phyloP scores from a whole-genome alignment of 2,329 filamentous ascomycete species.

The Xylaria hypoxylon region DNA sequence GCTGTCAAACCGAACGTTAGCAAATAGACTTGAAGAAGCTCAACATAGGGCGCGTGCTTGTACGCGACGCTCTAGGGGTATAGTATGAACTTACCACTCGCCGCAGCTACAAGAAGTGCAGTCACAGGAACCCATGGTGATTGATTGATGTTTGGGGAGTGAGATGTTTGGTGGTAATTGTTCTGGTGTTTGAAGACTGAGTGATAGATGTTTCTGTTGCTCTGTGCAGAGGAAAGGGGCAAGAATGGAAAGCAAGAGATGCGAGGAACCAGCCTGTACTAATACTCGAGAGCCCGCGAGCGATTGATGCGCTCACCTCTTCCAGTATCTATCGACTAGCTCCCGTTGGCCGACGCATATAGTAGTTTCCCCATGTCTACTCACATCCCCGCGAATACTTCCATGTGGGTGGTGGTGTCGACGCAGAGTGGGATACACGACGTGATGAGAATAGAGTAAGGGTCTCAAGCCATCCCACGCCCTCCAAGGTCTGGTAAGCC shows the following conservation, averaged over 20 bases:
- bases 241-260: not conserved
- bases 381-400: not conserved
- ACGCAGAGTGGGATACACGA: not conserved
- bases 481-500: not conserved
- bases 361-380: not conserved
- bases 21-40: not conserved
- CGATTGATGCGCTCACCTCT: too few relatives aligned
- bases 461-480: not conserved
- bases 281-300: not conserved
- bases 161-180: not conserved
- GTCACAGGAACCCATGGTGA: slow-evolving; percentile 33
- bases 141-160: not conserved
- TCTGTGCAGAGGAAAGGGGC: not conserved
- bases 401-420: too few relatives aligned
- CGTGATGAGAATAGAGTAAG: not conserved
- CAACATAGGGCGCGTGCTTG: too few relatives aligned
- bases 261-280: not conserved
- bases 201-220: not conserved
- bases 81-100: slow-evolving; percentile 27
- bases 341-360: not conserved
- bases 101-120: slow-evolving; percentile 29
- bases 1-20: slow-evolving; percentile 23
- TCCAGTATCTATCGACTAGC: not conserved
- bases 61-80: not conserved
- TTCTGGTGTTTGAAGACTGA: not conserved